Percentiles rank a stretch among this genome's conserved stretches.
Evolutionary conservation across 768 basidiomycete genomes (phyloP).

Genomic region (Leccinum pellstonianum): DNA sequence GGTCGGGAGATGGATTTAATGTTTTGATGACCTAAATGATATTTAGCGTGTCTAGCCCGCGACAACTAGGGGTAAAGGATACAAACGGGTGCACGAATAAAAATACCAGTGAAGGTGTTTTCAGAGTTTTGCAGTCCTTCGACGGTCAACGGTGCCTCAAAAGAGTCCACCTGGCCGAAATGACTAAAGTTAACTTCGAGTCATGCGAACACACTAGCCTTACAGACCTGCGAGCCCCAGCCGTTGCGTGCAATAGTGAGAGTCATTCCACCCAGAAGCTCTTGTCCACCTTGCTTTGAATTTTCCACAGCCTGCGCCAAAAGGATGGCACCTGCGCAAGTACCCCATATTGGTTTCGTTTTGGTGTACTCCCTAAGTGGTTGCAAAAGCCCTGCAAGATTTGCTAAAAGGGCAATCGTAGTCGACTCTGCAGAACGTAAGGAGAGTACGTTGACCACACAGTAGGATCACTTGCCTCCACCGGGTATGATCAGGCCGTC

Average conservation of each 20-base stretch:
- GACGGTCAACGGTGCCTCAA: conserved; percentile 75
- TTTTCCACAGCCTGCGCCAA: conserved; percentile 72
- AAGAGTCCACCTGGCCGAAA: conserved; percentile 73
- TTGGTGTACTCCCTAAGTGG: conserved; percentile 74
- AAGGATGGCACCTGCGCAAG: conserved; percentile 93
- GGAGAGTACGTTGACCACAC: not conserved
- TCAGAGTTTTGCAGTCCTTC: conserved; percentile 58
- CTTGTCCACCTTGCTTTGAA: conserved; percentile 84
- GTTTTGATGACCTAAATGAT: conserved; percentile 58
- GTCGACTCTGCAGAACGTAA: conserved; percentile 67
- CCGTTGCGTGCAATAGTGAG: conserved; percentile 84
- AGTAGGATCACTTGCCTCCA: conserved; percentile 53
- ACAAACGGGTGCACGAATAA: conserved; percentile 90
- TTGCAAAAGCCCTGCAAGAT: conserved; percentile 72
- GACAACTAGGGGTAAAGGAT: not conserved
- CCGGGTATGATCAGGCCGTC: conserved; percentile 92
- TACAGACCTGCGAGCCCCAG: conserved; percentile 83
- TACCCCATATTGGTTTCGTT: conserved; percentile 86
- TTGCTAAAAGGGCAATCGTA: conserved; percentile 79
- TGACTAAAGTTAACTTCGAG: not conserved
- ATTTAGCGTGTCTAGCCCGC: not conserved
- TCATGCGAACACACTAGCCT: not conserved
- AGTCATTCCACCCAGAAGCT: conserved; percentile 77
- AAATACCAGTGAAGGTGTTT: conserved; percentile 74
- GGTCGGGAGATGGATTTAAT: conserved; percentile 45